A percentile compares a stretch with the other conserved stretches of the same genome.
phyloP scores from a whole-genome alignment of 208 protist genomes.

The Crithidia fasciculata region DNA sequence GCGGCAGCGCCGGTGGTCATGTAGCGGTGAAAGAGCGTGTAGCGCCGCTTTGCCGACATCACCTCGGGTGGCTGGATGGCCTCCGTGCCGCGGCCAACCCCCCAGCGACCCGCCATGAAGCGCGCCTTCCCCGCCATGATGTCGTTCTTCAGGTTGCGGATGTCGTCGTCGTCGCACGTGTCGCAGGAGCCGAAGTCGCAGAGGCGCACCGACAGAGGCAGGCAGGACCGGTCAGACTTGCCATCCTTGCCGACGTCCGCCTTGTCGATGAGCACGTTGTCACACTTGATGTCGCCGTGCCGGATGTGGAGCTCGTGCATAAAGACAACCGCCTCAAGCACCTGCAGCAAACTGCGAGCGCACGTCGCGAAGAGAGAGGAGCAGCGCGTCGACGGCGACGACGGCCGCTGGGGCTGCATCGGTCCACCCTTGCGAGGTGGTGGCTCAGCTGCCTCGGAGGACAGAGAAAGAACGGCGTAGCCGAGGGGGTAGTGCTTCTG shows the following conservation, averaged over 20 bases:
- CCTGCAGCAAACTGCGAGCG: slow-evolving; percentile 66
- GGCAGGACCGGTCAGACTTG: slow-evolving; percentile 13
- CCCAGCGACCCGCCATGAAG: slow-evolving; percentile 64
- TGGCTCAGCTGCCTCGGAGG: slow-evolving; percentile 4
- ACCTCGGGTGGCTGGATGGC: slow-evolving; percentile 83
- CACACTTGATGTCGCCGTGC: slow-evolving; percentile 82
- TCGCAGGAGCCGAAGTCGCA: slow-evolving; percentile 87
- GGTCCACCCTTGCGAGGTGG: slow-evolving; percentile 8
- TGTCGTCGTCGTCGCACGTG: slow-evolving; percentile 62
- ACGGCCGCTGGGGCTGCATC: background rate
- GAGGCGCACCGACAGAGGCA: slow-evolving; percentile 59
- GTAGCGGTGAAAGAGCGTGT: slow-evolving; percentile 47
- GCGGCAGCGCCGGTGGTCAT: slow-evolving; percentile 8
- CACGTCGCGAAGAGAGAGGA: slow-evolving; percentile 54
- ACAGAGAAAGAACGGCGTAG: slow-evolving; percentile 48
- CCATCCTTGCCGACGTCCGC: slow-evolving; percentile 1
- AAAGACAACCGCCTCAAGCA: slow-evolving; percentile 65
- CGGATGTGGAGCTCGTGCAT: slow-evolving; percentile 70
- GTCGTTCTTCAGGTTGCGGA: slow-evolving; percentile 45
- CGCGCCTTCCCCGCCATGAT: slow-evolving; percentile 52
- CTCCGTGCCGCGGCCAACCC: slow-evolving; percentile 70
- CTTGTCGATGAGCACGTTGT: slow-evolving; percentile 74
- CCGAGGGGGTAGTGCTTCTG: slow-evolving; percentile 53
- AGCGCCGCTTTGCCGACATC: slow-evolving; percentile 59
- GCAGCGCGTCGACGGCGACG: slow-evolving; percentile 5